Evolutionary conservation across 495 filamentous ascomycete species (phyloP).

Genomic region (Thozetella sp.): DNA sequence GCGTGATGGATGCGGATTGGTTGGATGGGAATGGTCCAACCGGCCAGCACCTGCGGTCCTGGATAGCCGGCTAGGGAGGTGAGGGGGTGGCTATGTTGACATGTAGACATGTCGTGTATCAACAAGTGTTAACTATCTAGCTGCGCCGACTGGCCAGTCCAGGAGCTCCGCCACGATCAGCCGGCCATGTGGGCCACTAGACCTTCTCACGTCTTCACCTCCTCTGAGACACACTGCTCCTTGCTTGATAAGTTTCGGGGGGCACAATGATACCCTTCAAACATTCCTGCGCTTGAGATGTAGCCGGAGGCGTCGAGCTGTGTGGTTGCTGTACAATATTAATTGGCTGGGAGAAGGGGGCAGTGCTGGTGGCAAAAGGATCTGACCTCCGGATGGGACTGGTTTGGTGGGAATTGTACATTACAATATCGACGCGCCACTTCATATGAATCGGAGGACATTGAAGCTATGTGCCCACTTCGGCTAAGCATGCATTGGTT

Average conservation of each 20-base stretch:
- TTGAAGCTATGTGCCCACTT: no score
- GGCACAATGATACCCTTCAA: background rate
- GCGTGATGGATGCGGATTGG: background rate
- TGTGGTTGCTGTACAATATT: background rate
- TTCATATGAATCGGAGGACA: no score
- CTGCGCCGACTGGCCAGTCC: background rate
- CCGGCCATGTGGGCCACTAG: background rate
- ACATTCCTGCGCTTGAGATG: background rate
- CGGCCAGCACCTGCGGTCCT: background rate
- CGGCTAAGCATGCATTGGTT: no score
- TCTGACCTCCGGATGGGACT: no score
- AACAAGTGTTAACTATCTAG: slow-evolving; percentile 1
- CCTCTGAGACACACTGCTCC: no score
- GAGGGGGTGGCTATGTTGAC: background rate
- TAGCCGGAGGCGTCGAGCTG: background rate
- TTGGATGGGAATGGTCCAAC: background rate
- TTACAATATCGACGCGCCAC: no score
- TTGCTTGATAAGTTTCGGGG: background rate
- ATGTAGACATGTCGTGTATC: background rate
- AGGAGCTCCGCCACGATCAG: slow-evolving; percentile 1
- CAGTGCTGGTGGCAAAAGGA: background rate
- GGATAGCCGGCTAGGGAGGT: no score
- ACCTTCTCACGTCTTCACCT: background rate
- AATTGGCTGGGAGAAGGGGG: background rate
- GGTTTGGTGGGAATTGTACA: no score